phyloP scores from a whole-genome alignment of 768 basidiomycete genomes.

The Hydnomerulius pinastri region DNA sequence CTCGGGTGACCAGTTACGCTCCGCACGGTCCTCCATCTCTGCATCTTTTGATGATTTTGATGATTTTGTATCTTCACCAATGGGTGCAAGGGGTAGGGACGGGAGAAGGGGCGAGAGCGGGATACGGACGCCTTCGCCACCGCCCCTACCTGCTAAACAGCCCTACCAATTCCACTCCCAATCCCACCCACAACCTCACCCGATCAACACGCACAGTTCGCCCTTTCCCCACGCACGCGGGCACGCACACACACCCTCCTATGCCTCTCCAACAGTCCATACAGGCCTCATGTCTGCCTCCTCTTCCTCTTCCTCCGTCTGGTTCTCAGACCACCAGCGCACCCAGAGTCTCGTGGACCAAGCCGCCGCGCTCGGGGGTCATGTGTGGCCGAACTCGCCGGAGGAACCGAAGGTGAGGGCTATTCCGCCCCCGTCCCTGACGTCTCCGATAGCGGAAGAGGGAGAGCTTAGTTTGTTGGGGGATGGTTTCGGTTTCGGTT shows the following conservation, averaged over 20 bases:
- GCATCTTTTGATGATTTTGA: conserved; percentile 47
- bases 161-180: too few relatives aligned
- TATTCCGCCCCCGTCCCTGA: conserved; percentile 25
- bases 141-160: conserved; percentile 42
- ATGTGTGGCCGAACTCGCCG: conserved; percentile 39
- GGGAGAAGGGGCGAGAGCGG: not conserved
- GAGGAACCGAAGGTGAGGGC: conserved; percentile 26
- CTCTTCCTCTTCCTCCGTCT: conserved; percentile 22
- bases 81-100: too few relatives aligned
- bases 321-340: conserved; percentile 52
- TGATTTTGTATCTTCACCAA: conserved; percentile 44
- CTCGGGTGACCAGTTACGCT: conserved; percentile 19
- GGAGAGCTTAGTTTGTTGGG: conserved; percentile 23
- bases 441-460: not conserved
- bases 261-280: conserved; percentile 12
- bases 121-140: conserved; percentile 49
- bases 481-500: conserved; percentile 4
- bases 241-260: conserved; percentile 22
- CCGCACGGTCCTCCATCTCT: conserved; percentile 23
- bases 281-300: conserved; percentile 15
- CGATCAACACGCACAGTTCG: conserved; percentile 13
- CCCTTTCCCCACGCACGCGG: conserved; percentile 8
- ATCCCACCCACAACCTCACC: conserved; percentile 5
- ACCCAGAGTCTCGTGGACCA: conserved; percentile 58
- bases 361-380: conserved; percentile 50